Evolutionary conservation across 148 eudicot genomes (phyloP), one percentile per base, ranked within the genome.

Genomic region (Nepenthes mirabilis): DNA sequence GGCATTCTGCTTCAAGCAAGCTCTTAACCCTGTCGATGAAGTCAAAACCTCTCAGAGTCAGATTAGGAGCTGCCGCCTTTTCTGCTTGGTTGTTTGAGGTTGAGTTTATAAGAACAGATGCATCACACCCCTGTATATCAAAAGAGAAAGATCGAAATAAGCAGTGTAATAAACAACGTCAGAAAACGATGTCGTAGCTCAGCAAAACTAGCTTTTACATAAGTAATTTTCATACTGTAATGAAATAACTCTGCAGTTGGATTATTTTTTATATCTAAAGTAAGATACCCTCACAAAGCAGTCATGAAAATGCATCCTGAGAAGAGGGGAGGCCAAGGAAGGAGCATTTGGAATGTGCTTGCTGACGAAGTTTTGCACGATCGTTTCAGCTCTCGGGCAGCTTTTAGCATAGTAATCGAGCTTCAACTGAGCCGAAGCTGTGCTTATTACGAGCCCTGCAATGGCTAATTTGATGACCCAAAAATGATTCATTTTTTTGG

Each of bases 301-400:
- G 43, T 83, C 88, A 61, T 83, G 88, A 52, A 83, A 83, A 65
- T 80, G 82, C 78, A 83, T 65, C 48, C 88, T 70, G 1, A 83
- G 37, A 0, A 82, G 55, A 36, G 81, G 13, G 5, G 87, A 76
- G 0, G 87, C 83, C 8, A 82, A 60, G 3, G 78, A 65, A 9
- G 87, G 83, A 59, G 75, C 87, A 52, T 74, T 68, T 0, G 77
- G 72, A 63, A 82, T 68, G 61, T 74, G 82, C 53, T 65, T 56
- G 2, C 65, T 50, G 34, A 79, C 84, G 58, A 33, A 76, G 2
- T 79, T 76, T 2, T 14, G 68, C 60, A 82, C 79, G 43, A 79
- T 77, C 50, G 70, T 50, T 77, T 82, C 87, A 14, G 82, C 84
- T 43, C 70, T 74, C 2, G 87, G 87, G 66, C 87, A 82, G 57